A percentile compares a stretch with the other conserved stretches of the same genome.
These are phyloP conservation scores for Pichia deserticola DNA, from an alignment of 805 yeast genomes.

Conservation along the genomic window DNA sequence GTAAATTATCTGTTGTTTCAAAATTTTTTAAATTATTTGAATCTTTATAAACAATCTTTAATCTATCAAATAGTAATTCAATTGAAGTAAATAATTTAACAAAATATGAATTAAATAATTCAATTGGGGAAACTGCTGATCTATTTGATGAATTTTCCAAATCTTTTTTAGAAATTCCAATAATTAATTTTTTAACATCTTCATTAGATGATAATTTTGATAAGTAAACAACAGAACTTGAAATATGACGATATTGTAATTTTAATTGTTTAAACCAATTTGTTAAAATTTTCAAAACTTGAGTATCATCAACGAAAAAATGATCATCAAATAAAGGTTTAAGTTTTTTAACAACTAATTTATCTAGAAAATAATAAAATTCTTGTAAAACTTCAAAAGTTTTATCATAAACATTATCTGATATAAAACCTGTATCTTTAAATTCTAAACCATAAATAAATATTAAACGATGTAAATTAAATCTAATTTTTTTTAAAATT, in stretches of 20 bases:
- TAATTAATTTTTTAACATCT: slow-evolving; percentile 21
- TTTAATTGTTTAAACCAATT: slow-evolving; percentile 24
- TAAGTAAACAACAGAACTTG: slow-evolving; percentile 24
- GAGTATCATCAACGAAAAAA: slow-evolving; percentile 23
- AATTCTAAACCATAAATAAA: slow-evolving; percentile 24
- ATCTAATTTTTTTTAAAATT: slow-evolving; percentile 20
- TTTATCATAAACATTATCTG: slow-evolving; percentile 19
- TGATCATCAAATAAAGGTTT: slow-evolving; percentile 24
- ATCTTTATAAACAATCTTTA: slow-evolving; percentile 20
- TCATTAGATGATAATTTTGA: slow-evolving; percentile 23
- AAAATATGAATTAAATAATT: slow-evolving; percentile 26
- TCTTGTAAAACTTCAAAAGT: slow-evolving; percentile 24
- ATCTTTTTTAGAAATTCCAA: slow-evolving; percentile 12
- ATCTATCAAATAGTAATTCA: slow-evolving; percentile 18
- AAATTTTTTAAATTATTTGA: slow-evolving; percentile 10
- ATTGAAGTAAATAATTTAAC: slow-evolving; percentile 26
- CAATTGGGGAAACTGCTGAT: slow-evolving; percentile 22
- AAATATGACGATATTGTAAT: slow-evolving; percentile 20
- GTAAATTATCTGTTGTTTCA: slow-evolving; percentile 14
- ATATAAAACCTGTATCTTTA: slow-evolving; percentile 10
- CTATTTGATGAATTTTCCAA: slow-evolving; percentile 18
- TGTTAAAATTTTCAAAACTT: slow-evolving; percentile 18
- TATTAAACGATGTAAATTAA: slow-evolving; percentile 23
- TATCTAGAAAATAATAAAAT: slow-evolving; percentile 21
- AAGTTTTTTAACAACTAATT: slow-evolving; percentile 17